Base-by-base conservation (phyloP, 495 filamentous ascomycete species). In the Evernia prunastri region DNA sequence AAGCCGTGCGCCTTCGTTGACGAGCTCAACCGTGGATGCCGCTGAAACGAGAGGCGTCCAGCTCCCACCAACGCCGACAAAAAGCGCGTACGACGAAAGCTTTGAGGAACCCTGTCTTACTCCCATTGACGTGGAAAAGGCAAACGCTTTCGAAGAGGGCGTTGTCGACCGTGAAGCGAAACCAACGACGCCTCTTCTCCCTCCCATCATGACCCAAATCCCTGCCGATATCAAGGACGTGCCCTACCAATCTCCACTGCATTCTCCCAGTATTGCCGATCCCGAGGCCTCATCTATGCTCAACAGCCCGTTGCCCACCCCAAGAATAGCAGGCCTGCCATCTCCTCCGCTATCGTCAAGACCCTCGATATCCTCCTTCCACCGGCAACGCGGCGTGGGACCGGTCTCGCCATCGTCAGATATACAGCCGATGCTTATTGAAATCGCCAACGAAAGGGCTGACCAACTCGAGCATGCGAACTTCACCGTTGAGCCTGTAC, bases 381-480 rank as follows among this genome's bases (percentile, higher is more conserved):
- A 82, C 66, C 76, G 75, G n/a, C 67, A 79, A 20, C 73, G 77
- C 58, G 66, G 77, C 62, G 61, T 81, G 51, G 76, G 74, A 54
- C 79, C 79, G 31, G 66, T 77, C 23, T 77, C 82, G 31, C 78
- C 83, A 0, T 73, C 80, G n/a, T 79, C 80, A 2, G 83, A 84
- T 11, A 84, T 91, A 15, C 80, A 81, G 7, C 75, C 75, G 0
- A 75, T 81, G 12, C 79, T 83, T 4, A 82, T 88, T 65, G 72
- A 82, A 23, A 76, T 83, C 9, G 84, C 89, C 58, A 81, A 83
- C 13, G 92, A 97, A 63, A 96, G 92, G 92, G 85, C 90, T 9
- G 82, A 85, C 68, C 86, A 84, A 63, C 84, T 97, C 5, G 92
- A 92, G 18, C 92, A 97, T 71, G 91, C 92, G 53, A 96, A 97